Conservation (phyloP, 106 monocot genomes). For the Agapanthus africanus region DNA sequence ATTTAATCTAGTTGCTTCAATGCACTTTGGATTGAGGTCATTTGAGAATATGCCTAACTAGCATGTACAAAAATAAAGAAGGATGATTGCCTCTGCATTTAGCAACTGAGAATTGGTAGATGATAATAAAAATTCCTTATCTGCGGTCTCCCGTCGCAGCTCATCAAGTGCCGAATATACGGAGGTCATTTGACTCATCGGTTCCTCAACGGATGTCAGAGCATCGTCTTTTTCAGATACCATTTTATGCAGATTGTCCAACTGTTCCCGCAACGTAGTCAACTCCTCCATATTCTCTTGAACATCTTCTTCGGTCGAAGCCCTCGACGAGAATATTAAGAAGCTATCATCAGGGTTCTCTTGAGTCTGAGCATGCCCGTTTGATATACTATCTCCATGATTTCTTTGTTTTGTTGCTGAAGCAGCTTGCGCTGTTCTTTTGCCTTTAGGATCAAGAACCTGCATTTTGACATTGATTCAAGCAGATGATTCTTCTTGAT, state of each 20-base stretch:
- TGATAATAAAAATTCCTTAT: not conserved
- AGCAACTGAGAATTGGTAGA: conserved; percentile 1
- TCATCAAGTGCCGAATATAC: not conserved
- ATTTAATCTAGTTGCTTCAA: too few species aligned
- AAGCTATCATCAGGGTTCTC: not conserved
- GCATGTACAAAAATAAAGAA: not conserved
- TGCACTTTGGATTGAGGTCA: too few species aligned
- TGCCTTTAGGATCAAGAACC: conserved; percentile 15
- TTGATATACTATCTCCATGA: not conserved
- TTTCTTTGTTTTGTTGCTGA: conserved; percentile 11
- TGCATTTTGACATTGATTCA: not conserved
- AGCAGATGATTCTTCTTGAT: too few species aligned
- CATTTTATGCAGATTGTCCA: conserved; percentile 2
- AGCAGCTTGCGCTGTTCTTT: conserved; percentile 11
- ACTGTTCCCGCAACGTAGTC: not conserved
- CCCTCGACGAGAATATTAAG: not conserved
- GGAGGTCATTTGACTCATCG: not conserved
- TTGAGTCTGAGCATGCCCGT: not conserved
- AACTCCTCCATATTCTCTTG: not conserved
- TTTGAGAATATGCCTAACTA: too few species aligned
- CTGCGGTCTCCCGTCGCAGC: not conserved
- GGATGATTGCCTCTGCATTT: not conserved
- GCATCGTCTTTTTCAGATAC: conserved; percentile 4
- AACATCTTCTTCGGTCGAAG: not conserved
- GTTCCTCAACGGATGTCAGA: conserved; percentile 5